Base-by-base conservation (phyloP, 805 yeast genomes). In the Suhomyces pyralidae region DNA sequence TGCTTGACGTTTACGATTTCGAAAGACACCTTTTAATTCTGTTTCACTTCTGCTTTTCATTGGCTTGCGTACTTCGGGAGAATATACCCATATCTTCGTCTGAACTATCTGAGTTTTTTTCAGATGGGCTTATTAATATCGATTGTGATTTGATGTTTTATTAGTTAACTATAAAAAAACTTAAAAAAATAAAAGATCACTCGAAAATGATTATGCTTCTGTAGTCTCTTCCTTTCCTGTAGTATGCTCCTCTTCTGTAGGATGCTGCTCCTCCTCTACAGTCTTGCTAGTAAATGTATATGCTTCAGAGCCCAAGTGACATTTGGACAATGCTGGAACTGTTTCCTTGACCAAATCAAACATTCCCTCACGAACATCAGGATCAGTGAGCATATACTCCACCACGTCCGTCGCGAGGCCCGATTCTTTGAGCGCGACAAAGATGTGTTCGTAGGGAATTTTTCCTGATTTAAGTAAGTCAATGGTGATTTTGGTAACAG, bases 381-480 rank as follows among this genome's bases (percentile, higher is more conserved):
- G 60, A 51, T 70, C 70, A 3, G 70, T 63, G 10, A 70, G 54
- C 7, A 64, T 49, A 50, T 62, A 60, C 46, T 57, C 53, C 30
- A 66, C 53, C 24, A 69, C 64, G 34, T 68, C 71, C 24, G 59
- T 45, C 14, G 69, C 73, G 49, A 70, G 60, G 3, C 71, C 73
- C 45, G 69, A 62, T 7, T 61, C 62, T 51, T 56, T 63, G 48
- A 69, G 56, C 7, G 74, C 73, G 3, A 24, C 54, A 49, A 69
- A 69, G 3, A 69, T 59, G 22, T 68, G 71, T 48, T 61, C 59
- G 55, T 62, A 69, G 1, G 74, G 73, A 54, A 69, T 68, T 2
- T 67, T 65, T 40, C 61, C 32, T 28, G 32, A 28, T 28, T 28
- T 55, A 20, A 70, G 45, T 32, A 69, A 57, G 20, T 65, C 61